Percentiles rank a stretch among this genome's conserved stretches.
These are phyloP conservation scores for Huntiella decipiens DNA, from an alignment of 2,329 filamentous ascomycete genomes.

Conservation along the genomic window DNA sequence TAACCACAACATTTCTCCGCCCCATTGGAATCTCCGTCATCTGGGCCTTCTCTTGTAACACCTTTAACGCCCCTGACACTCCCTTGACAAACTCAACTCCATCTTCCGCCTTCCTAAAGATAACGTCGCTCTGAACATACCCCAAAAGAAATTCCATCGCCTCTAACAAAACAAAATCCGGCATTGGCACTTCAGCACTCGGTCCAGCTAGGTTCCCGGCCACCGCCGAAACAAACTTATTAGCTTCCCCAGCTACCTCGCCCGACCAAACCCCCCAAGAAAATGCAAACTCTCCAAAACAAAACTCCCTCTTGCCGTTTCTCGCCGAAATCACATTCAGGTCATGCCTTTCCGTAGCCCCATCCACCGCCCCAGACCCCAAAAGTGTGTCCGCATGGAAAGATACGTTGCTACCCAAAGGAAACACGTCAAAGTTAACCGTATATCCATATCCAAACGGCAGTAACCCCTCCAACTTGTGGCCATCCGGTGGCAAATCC, in stretches of 20 bases:
- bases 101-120: constrained; percentile 17
- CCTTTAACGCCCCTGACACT: constrained; percentile 13
- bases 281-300: constrained; percentile 29
- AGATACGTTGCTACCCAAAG: constrained; percentile 33
- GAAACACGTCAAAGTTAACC: constrained; percentile 42
- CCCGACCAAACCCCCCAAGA: constrained; percentile 39
- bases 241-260: constrained; percentile 39
- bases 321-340: constrained; percentile 16
- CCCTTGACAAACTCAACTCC: constrained; percentile 20
- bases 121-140: constrained; percentile 27
- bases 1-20: constrained; percentile 18
- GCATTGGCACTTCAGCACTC: constrained; percentile 9
- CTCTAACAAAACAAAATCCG: constrained; percentile 15
- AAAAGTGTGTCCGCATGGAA: constrained; percentile 42
- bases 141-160: constrained; percentile 27
- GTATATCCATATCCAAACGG: constrained; percentile 43
- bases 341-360: constrained; percentile 19
- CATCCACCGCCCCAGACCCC: constrained; percentile 31
- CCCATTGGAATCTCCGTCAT: constrained; percentile 10
- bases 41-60: no score
- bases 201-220: constrained; percentile 24
- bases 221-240: constrained; percentile 41
- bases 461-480: constrained; percentile 31
- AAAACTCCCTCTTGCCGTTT: constrained; percentile 22
- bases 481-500: constrained; percentile 10